Base-by-base conservation (phyloP, 768 basidiomycete species). In the Psilocybe cyanescens region DNA sequence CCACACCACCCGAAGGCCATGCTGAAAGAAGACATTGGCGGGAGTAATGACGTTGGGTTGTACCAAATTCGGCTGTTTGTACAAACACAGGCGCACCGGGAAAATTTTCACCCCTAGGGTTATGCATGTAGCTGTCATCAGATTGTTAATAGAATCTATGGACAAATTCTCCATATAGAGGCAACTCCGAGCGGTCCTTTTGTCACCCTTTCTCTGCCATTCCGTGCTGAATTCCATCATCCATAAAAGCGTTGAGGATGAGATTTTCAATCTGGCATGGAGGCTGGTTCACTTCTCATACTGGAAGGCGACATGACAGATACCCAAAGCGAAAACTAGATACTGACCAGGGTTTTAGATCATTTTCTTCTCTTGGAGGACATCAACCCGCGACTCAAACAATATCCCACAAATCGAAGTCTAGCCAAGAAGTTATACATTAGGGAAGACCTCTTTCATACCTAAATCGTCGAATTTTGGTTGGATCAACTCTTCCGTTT, bases 381-480 rank as follows among this genome's bases (percentile, higher is more conserved):
- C 24, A 35, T 50, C 11, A n/a, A 30, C 12, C 49, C 39, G 3
- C 41, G 33, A 5, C 37, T 59, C 9, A 39, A 29, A 7, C 48
- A 59, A 17, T 50, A 50, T 31, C 35, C 51, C 35, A 59, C 58
- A 16, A 35, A 51, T 29, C 5, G 1, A 9, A 37, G 16, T 5
- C 16, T n/a, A n/a, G 48, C 58, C 9, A 24, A 35, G 7, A 24
- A 41, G 1, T 33, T 59, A 19, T 59, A 59, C 24, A 39, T 59
- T 17, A 39, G 28, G 14, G n/a, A 48, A 12, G 49, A 59, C 24
- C 19, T 35, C 4, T 59, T 35, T 48, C 58, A 59, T 50, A 51
- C 58, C 11, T 48, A 59, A 59, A 1, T 59, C 7, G 58, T 37
- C 9, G 58, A 59, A 24, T 37, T 19, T 8, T 59, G 58, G 31